These are phyloP conservation scores for Pyricularia sp. DNA, from an alignment of 2,329 filamentous ascomycete species.

Conservation along the genomic window DNA sequence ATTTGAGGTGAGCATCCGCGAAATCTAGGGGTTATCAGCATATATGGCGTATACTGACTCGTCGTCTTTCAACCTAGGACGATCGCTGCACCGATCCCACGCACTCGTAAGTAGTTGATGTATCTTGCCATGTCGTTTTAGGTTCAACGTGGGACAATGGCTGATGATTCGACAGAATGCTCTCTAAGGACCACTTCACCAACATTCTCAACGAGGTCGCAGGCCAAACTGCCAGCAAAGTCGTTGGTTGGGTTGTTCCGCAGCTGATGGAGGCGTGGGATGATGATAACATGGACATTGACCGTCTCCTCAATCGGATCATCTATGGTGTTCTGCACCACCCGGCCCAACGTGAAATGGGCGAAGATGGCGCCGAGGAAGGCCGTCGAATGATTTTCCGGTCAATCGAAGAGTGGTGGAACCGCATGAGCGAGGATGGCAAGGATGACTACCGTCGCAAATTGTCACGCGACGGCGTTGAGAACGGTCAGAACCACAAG, in stretches of 20 bases:
- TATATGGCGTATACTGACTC: neutral
- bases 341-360: conserved; percentile 65
- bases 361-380: conserved; percentile 60
- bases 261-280: conserved; percentile 87
- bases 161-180: conserved; percentile 40
- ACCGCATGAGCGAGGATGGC: conserved; percentile 49
- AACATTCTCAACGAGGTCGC: conserved; percentile 84
- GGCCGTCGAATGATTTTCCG: conserved; percentile 69
- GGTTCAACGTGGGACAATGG: neutral
- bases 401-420: conserved; percentile 81
- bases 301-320: conserved; percentile 65
- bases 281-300: conserved; percentile 59
- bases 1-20: conserved; percentile 40
- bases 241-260: conserved; percentile 78
- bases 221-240: conserved; percentile 69
- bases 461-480: conserved; percentile 69
- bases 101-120: neutral
- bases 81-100: conserved; percentile 63
- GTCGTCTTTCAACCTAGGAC: conserved; percentile 31
- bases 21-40: neutral
- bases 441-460: conserved; percentile 62
- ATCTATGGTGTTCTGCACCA: conserved; percentile 80
- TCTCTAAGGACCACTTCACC: conserved; percentile 92
- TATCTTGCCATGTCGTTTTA: neutral
- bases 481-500: conserved; percentile 74